These are phyloP conservation scores for Tylopilus orsonianus DNA, from an alignment of 1,284 basidiomycete species.

Conservation along the genomic window DNA sequence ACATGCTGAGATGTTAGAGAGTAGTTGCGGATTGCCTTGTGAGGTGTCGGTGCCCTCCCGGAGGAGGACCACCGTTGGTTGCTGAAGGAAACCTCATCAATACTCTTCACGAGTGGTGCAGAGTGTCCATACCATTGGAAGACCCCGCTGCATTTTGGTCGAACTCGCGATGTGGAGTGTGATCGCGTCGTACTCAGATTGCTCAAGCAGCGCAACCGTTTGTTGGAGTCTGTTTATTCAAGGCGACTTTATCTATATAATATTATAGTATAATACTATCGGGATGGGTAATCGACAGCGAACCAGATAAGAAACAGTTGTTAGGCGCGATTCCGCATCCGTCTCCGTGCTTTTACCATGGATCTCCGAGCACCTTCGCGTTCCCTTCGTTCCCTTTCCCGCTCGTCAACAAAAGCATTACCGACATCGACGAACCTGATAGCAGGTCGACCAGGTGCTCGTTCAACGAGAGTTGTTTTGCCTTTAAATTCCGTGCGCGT, in stretches of 20 bases:
- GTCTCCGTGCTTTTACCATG: constrained; percentile 34
- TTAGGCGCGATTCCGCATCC: constrained; percentile 15
- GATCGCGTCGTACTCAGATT: constrained; percentile 8
- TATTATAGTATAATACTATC: not conserved
- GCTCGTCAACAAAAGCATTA: constrained; percentile 59
- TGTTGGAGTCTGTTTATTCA: constrained; percentile 19
- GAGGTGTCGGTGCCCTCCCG: constrained; percentile 96
- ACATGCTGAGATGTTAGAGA: constrained; percentile 97
- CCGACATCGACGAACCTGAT: constrained; percentile 71
- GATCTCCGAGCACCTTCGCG: constrained; percentile 46
- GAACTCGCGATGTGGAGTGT: constrained; percentile 4
- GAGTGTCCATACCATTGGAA: constrained; percentile 57
- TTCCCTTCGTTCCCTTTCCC: constrained; percentile 50
- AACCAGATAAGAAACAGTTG: constrained; percentile 1
- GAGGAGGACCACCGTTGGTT: constrained; percentile 93
- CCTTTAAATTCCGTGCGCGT: constrained; percentile 38
- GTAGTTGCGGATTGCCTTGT: constrained; percentile 90
- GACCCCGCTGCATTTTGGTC: constrained; percentile 68
- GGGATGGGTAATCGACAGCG: not conserved
- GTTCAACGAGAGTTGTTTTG: constrained; percentile 38
- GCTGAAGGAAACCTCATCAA: constrained; percentile 48
- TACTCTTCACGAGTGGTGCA: not conserved
- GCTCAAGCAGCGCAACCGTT: not conserved
- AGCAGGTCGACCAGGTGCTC: constrained; percentile 44
- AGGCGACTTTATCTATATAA: not conserved